These are phyloP conservation scores for Hypoxylon sp. DNA, from an alignment of 2,329 filamentous ascomycete genomes.

Conservation along the genomic window DNA sequence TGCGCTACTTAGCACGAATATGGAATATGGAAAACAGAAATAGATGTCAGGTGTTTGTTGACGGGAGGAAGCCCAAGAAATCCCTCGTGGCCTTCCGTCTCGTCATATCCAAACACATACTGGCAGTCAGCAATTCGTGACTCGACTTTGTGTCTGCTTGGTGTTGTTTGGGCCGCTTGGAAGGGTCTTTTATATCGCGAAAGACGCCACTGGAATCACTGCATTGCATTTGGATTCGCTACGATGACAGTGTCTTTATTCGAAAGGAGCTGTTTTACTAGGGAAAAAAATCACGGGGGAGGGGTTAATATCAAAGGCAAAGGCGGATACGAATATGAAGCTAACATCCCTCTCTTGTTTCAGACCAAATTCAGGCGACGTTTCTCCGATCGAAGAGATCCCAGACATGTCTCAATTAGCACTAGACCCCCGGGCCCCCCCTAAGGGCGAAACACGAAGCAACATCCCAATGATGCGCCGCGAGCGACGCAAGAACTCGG, in stretches of 20 bases:
- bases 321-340: too few species aligned
- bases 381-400: slow-evolving; percentile 62
- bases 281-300: slow-evolving; percentile 2
- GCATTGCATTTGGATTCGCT: slow-evolving; percentile 13
- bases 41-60: background rate
- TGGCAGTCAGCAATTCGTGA: slow-evolving; percentile 5
- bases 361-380: slow-evolving; percentile 49
- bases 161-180: slow-evolving; percentile 12
- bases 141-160: slow-evolving; percentile 18
- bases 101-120: background rate
- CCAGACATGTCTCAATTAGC: slow-evolving; percentile 48
- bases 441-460: slow-evolving; percentile 45
- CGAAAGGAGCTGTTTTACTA: background rate
- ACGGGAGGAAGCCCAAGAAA: background rate
- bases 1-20: slow-evolving; percentile 2
- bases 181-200: slow-evolving; percentile 10
- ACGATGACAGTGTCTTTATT: slow-evolving; percentile 13
- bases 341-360: slow-evolving; percentile 39
- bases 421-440: slow-evolving; percentile 34
- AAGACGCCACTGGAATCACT: slow-evolving; percentile 2
- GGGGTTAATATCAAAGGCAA: slow-evolving; percentile 3
- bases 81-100: background rate
- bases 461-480: slow-evolving; percentile 63
- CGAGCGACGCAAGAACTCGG: slow-evolving; percentile 56
- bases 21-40: slow-evolving; percentile 17